Conservation (phyloP, 2,329 filamentous ascomycete species). For the Sordariomycetes sp. region DNA sequence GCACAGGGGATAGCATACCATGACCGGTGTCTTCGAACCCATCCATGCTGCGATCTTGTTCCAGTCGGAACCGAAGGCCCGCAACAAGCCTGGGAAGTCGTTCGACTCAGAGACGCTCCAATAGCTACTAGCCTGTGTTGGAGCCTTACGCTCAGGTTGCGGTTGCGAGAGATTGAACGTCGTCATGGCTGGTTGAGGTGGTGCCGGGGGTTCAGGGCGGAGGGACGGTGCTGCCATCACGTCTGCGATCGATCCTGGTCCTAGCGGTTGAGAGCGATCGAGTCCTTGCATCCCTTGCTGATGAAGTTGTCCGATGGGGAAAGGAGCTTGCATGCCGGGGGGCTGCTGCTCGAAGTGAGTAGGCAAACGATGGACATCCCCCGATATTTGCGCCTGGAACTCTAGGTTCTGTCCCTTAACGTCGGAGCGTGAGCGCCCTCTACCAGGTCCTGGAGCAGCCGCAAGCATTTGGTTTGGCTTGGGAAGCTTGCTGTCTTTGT, state of each 20-base stretch:
- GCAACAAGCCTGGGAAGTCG: slow-evolving; percentile 65
- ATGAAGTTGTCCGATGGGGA: slow-evolving; percentile 17
- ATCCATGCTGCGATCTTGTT: slow-evolving; percentile 65
- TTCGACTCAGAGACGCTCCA: slow-evolving; percentile 78
- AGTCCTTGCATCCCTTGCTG: slow-evolving; percentile 15
- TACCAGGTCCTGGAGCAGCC: slow-evolving; percentile 32
- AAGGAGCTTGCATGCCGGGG: slow-evolving; percentile 30
- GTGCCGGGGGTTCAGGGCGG: slow-evolving; percentile 38
- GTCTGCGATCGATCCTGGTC: slow-evolving; percentile 31
- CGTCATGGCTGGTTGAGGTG: slow-evolving; percentile 34
- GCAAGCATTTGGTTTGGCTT: slow-evolving; percentile 34
- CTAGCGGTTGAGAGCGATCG: slow-evolving; percentile 25
- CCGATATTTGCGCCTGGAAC: slow-evolving; percentile 23
- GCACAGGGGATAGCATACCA: slow-evolving; percentile 46
- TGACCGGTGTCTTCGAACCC: slow-evolving; percentile 78
- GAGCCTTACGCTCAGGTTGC: slow-evolving; percentile 40
- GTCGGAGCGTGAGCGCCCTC: slow-evolving; percentile 24
- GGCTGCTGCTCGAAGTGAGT: slow-evolving; percentile 30
- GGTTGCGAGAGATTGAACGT: slow-evolving; percentile 40
- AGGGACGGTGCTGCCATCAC: slow-evolving; percentile 48
- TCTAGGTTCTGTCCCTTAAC: slow-evolving; percentile 32
- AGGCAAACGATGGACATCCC: slow-evolving; percentile 29
- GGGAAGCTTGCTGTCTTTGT: slow-evolving; percentile 28
- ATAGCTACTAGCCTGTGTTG: slow-evolving; percentile 64
- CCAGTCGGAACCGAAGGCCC: slow-evolving; percentile 74